Base-by-base conservation (phyloP, 1,139 yeast species). In the Debaryomyces psychrophilus region DNA sequence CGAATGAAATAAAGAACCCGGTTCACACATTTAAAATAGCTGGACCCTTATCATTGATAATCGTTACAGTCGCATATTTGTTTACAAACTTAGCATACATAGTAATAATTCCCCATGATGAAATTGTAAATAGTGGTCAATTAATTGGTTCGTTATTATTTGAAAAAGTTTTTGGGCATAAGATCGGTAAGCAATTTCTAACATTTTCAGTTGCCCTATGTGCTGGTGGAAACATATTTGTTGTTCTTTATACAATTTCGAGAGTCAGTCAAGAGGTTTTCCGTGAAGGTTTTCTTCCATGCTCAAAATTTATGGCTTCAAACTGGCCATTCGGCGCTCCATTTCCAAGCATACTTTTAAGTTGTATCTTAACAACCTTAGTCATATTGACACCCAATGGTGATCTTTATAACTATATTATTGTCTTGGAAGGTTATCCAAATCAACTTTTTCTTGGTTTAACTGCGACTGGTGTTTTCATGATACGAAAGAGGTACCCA, bases 341-440 rank as follows among this genome's bases (percentile, higher is more conserved):
- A 2, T 58, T 82, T 17, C 76, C 77, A 8, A 66, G 85, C 0
- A 61, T 74, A 27, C 33, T 57, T 53, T 79, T 61, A 67, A 68
- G 77, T 50, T 62, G 70, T 15, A 28, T 53, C 1, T 53, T 73
- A 11, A 63, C 76, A 2, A 65, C 73, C 0, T 14, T 61, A 2
- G 59, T 87, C n/a, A 71, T 87, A 48, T 56, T 82, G 2, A 84
- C 89, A 26, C 92, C 93, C 8, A 81, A 84, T 25, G 92, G 90
- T 17, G 93, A 87, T 58, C 85, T 90, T 29, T 88, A 87, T 69
- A 83, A 84, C 57, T 86, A 87, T 58, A 81, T 88, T 56, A 72
- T 87, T 55, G 83, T 88, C 52, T 69, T 87, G 57, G 88, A 86
- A 59, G 85, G 92, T 1, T 87, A 86, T 57, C 92, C 93, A 15